A percentile compares a stretch with the other conserved stretches of the same genome.
phyloP scores from a whole-genome alignment of 73 alveolate species.

The Paraurostyla sp. region DNA sequence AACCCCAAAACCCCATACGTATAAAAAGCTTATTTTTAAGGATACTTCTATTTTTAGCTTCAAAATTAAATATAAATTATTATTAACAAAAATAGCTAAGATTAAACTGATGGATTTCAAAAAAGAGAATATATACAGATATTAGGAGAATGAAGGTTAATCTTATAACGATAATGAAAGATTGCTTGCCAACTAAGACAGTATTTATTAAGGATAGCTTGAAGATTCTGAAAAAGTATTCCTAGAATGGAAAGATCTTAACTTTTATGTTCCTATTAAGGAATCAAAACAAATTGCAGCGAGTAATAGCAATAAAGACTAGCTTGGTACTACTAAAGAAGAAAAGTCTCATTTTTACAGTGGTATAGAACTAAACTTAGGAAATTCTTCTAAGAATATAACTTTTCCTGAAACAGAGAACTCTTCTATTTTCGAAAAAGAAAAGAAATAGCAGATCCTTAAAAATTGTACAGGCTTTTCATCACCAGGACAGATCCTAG shows the following conservation, averaged over 20 bases:
- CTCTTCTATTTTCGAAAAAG: neutral
- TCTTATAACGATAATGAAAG: neutral
- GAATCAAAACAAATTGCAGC: neutral
- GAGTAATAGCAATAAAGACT: too few species aligned
- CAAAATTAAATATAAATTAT: too few species aligned
- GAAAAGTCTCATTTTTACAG: too few species aligned
- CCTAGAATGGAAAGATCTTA: conserved; percentile 8
- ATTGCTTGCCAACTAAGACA: neutral
- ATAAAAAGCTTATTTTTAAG: too few species aligned
- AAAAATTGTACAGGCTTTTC: conserved; percentile 50
- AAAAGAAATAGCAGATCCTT: neutral
- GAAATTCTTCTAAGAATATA: neutral
- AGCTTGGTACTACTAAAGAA: too few species aligned
- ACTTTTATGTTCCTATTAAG: conserved; percentile 1
- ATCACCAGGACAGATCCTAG: conserved; percentile 54
- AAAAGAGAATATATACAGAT: neutral
- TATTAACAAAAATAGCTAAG: too few species aligned
- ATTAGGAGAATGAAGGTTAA: neutral
- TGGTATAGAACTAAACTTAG: too few species aligned
- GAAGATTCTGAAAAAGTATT: neutral
- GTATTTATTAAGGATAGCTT: neutral
- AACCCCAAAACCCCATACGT: too few species aligned
- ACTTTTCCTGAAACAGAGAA: neutral
- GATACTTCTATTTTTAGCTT: too few species aligned
- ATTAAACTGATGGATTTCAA: neutral